Evolutionary conservation across 331 rosid species (phyloP).

Genomic region (Malus hybrid): DNA sequence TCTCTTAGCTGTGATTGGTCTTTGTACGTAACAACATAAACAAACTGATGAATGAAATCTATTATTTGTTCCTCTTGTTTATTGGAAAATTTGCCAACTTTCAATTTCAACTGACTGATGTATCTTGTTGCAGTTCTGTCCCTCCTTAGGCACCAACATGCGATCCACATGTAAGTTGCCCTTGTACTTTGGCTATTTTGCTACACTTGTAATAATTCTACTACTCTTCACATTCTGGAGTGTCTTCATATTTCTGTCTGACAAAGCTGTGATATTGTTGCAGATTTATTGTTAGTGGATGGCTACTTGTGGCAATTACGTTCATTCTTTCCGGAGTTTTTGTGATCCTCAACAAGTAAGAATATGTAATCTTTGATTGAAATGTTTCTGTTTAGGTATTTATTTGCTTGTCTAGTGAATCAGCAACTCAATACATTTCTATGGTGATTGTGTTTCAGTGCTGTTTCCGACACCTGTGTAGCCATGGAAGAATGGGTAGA

Average conservation of each 20-base stretch:
- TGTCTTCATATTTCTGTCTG: constrained; percentile 11
- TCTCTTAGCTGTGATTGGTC: constrained; percentile 72
- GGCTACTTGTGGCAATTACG: constrained; percentile 84
- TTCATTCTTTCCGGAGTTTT: constrained; percentile 89
- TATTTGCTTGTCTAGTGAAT: background rate
- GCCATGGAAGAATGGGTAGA: constrained; percentile 99
- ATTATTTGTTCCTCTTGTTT: background rate
- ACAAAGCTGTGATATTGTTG: constrained; percentile 21
- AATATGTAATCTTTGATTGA: background rate
- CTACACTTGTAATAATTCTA: constrained; percentile 10
- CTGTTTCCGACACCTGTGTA: constrained; percentile 91
- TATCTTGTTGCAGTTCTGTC: constrained; percentile 57
- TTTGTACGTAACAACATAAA: constrained; percentile 40
- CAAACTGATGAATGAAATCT: background rate
- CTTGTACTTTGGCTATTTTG: background rate
- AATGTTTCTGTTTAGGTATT: background rate
- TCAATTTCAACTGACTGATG: constrained; percentile 9
- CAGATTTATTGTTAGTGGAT: constrained; percentile 91
- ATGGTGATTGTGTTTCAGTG: constrained; percentile 31
- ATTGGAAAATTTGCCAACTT: background rate
- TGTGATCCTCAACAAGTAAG: constrained; percentile 87
- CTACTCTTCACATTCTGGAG: background rate
- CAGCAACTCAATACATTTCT: background rate
- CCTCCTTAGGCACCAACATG: constrained; percentile 78
- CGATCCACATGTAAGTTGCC: constrained; percentile 70